Percentiles rank a stretch among this genome's conserved stretches.
Evolutionary conservation across 108 stramenopile genomes (phyloP).

Genomic region (Phaeodactylum tricornutum): DNA sequence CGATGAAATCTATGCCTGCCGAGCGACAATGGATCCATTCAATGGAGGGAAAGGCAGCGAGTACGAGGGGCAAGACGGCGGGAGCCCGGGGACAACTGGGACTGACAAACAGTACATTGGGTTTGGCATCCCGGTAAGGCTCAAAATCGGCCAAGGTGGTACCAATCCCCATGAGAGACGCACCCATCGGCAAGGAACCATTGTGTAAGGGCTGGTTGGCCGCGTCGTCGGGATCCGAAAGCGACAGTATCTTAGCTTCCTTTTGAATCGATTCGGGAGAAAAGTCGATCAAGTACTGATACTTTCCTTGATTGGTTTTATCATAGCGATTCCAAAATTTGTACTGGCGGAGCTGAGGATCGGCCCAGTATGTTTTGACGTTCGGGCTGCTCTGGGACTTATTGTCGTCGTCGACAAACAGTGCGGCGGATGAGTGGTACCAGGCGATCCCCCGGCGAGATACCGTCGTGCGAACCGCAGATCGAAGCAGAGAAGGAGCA

Average conservation of each 20-base stretch:
- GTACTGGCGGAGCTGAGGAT: constrained; percentile 38
- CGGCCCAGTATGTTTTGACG: too few relatives aligned
- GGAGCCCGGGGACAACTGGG: constrained; percentile 40
- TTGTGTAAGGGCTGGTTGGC: constrained; percentile 27
- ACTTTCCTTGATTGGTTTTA: constrained; percentile 19
- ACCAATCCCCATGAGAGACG: constrained; percentile 40
- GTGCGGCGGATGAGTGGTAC: too few relatives aligned
- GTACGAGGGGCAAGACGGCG: constrained; percentile 30
- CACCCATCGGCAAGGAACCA: constrained; percentile 42
- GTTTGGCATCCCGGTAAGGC: constrained; percentile 18
- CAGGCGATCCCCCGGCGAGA: too few relatives aligned
- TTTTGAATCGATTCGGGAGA: constrained; percentile 41
- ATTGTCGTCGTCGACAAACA: too few relatives aligned
- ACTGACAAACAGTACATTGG: constrained; percentile 64
- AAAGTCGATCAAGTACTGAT: constrained; percentile 36
- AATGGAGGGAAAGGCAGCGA: constrained; percentile 43
- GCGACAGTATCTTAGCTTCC: constrained; percentile 47
- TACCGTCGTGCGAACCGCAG: too few relatives aligned
- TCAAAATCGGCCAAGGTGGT: constrained; percentile 40
- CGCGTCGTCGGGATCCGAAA: constrained; percentile 28
- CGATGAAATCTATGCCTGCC: constrained; percentile 67
- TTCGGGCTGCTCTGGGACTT: too few relatives aligned
- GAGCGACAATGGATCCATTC: constrained; percentile 75
- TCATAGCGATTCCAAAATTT: constrained; percentile 65
- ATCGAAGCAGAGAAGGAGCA: too few relatives aligned